Evolutionary conservation across 164 flowering plant genomes (phyloP).

Genomic region (Sedum album): DNA sequence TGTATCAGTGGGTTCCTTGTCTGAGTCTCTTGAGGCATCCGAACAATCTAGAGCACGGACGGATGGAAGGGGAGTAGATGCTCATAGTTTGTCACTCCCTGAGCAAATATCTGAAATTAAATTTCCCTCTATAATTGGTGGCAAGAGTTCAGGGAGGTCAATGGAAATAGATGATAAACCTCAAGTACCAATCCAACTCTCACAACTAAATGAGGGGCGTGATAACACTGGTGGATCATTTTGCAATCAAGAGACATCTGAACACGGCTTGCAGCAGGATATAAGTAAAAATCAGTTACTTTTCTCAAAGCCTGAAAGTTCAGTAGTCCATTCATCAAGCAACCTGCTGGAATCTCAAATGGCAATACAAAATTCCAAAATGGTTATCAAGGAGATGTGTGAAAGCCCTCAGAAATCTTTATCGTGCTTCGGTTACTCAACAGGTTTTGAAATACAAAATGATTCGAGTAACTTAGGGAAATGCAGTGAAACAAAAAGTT

Average conservation of each 20-base stretch:
- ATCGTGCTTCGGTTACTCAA: background rate
- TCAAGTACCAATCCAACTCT: background rate
- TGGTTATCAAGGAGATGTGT: background rate
- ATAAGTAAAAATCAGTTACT: background rate
- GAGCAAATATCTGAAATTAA: background rate
- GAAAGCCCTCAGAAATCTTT: background rate
- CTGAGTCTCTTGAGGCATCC: background rate
- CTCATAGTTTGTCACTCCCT: background rate
- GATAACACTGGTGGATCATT: background rate
- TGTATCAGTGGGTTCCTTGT: background rate
- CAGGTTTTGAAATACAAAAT: background rate
- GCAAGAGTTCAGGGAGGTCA: background rate
- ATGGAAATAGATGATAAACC: background rate
- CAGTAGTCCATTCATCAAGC: background rate
- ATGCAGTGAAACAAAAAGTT: constrained; percentile 15
- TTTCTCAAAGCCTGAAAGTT: background rate
- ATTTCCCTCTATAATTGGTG: background rate
- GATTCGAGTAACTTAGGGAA: background rate
- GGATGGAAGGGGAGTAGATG: background rate
- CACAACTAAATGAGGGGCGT: background rate
- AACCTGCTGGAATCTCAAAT: background rate
- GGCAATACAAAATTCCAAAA: background rate
- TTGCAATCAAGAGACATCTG: background rate
- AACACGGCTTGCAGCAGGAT: background rate
- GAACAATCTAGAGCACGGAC: background rate